Evolutionary conservation across 331 rosid genomes (phyloP).

Genomic region (Quercus lobata): DNA sequence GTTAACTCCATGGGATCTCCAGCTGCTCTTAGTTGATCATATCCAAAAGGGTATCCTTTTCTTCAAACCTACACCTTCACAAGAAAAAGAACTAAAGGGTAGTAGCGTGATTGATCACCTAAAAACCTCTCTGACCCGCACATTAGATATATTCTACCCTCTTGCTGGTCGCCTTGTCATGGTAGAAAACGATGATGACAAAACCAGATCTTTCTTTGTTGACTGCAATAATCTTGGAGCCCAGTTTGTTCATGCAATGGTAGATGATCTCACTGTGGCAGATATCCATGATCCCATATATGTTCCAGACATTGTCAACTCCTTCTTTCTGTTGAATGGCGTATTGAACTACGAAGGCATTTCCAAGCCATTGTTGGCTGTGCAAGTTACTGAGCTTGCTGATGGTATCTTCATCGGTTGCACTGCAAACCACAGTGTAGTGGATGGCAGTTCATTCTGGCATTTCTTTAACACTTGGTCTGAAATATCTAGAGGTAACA

Average conservation of each 20-base stretch:
- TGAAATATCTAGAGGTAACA: background rate
- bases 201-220: background rate
- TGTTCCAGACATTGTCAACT: conserved; percentile 11
- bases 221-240: background rate
- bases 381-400: conserved; percentile 45
- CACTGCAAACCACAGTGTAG: conserved; percentile 36
- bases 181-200: background rate
- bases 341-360: conserved; percentile 31
- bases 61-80: background rate
- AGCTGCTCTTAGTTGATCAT: background rate
- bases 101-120: background rate
- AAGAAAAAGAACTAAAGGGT: background rate
- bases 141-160: conserved; percentile 7
- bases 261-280: background rate
- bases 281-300: conserved; percentile 6
- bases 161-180: conserved; percentile 5
- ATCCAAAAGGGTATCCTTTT: conserved; percentile 19
- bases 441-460: conserved; percentile 50
- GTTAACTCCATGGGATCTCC: conserved; percentile 23
- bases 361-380: conserved; percentile 34
- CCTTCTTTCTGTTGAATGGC: background rate
- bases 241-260: background rate
- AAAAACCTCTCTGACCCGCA: background rate
- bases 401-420: conserved; percentile 42
- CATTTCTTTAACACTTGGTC: conserved; percentile 44